Base-by-base conservation (phyloP, 2,329 filamentous ascomycete genomes). In the Botrytis aclada region DNA sequence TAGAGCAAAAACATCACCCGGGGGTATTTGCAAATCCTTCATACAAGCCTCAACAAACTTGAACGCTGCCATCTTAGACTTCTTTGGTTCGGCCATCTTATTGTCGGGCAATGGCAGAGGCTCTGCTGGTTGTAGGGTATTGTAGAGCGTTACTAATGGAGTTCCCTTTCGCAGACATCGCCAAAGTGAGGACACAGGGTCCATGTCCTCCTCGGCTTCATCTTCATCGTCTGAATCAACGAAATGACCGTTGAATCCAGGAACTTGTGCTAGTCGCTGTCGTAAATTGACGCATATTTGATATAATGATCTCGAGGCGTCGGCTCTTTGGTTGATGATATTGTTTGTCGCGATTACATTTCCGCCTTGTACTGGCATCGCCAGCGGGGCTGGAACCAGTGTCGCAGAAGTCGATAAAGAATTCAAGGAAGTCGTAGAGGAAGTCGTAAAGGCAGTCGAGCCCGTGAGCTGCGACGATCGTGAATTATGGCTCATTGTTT, bases 321-420 rank as follows among this genome's bases (percentile, higher is more conserved):
- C 95, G 81, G 95, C 96, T 81, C 93, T 93, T 83, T 95, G 93
- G 84, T 99, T 99, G 86, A 99, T 97, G 82, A 99, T 97, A 83
- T 97, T 98, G 82, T 93, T 88, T 74, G 92, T 94, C 74, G 94
- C 92, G 79, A 93, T 85, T 75, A 95, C 88, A 74, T 88, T 88
- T 63, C 89, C 89, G 74, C 86, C 88, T 64, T 86, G 84, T 72
- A 81, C 78, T 32, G 74, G 73, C 67, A 76, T 62, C 73, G 75
- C 75, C 69, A 70, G 73, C 70, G 83, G 82, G 25, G 83, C 82
- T 64, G 81, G 73, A 67, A 81, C 78, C 69, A 82, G 73, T n/a
- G 81, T 81, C 65, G 76, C 74, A 43, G 78, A 79, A 70, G 78
- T 80, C 43, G 74, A 77, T 76, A 80, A 78, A 39, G 79, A 78